Conservation (phyloP, 495 filamentous ascomycete species). For the Hypoxylon perforatum region DNA sequence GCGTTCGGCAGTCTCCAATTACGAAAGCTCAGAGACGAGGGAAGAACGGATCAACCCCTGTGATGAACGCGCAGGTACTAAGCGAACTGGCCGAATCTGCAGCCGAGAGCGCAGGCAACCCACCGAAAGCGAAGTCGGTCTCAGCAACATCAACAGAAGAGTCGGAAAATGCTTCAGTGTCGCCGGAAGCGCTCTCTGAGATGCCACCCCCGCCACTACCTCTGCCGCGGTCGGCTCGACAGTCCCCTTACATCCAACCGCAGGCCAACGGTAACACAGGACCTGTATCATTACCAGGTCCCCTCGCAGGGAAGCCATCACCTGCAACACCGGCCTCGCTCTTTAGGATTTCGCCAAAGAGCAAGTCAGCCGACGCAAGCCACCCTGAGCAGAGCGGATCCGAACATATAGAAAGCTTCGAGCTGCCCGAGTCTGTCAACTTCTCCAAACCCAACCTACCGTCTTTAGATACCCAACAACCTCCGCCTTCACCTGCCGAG, state of each 20-base stretch:
- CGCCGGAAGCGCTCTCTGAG: conserved; percentile 64
- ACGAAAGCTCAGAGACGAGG: conserved; percentile 81
- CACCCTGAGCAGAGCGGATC: conserved; percentile 56
- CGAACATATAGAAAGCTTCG: conserved; percentile 74
- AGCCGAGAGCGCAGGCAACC: conserved; percentile 33
- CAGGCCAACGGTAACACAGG: conserved; percentile 44
- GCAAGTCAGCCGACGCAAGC: conserved; percentile 45
- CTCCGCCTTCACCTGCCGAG: conserved; percentile 49
- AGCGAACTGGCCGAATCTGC: conserved; percentile 60
- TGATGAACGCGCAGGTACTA: conserved; percentile 66
- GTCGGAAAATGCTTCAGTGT: conserved; percentile 65
- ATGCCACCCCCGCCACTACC: conserved; percentile 70
- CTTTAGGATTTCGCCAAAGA: conserved; percentile 71
- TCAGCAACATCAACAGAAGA: conserved; percentile 54
- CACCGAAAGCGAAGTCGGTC: conserved; percentile 45
- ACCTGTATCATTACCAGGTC: conserved; percentile 31
- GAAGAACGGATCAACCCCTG: conserved; percentile 66
- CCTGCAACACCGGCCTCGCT: conserved; percentile 88
- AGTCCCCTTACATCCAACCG: conserved; percentile 61
- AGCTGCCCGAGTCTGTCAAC: conserved; percentile 72
- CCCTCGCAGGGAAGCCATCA: conserved; percentile 52
- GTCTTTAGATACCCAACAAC: conserved; percentile 58
- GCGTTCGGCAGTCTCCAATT: conserved; percentile 83
- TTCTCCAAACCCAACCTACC: conserved; percentile 55
- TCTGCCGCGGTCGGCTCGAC: conserved; percentile 56